Evolutionary conservation across 2,329 filamentous ascomycete genomes (phyloP).

Genomic region (Aaosphaeria pasadenensis): DNA sequence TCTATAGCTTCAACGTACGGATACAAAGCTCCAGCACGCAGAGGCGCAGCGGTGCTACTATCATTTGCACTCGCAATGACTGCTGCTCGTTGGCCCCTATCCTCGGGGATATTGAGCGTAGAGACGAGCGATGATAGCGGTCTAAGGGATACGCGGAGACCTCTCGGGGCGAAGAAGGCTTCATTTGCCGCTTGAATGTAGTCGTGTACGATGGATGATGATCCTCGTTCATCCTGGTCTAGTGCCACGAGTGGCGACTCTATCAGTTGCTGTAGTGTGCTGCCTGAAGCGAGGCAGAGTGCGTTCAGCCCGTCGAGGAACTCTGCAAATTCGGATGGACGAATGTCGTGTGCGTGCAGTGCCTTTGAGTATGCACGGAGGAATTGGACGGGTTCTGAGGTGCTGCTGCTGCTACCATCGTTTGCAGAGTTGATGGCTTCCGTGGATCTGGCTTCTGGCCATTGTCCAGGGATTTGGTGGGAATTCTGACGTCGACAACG

Average conservation of each 20-base stretch:
- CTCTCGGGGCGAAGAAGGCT: slow-evolving; percentile 31
- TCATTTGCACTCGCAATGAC: slow-evolving; percentile 16
- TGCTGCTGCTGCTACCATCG: neutral
- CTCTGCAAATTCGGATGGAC: slow-evolving; percentile 25
- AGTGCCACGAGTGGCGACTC: neutral
- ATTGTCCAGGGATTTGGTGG: slow-evolving; percentile 7
- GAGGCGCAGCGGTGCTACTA: slow-evolving; percentile 5
- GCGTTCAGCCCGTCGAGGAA: slow-evolving; percentile 34
- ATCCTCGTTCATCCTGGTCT: neutral
- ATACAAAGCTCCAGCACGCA: slow-evolving; percentile 21
- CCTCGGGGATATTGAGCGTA: slow-evolving; percentile 15
- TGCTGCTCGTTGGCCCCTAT: slow-evolving; percentile 18
- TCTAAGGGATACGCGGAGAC: slow-evolving; percentile 22
- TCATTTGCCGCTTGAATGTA: slow-evolving; percentile 28
- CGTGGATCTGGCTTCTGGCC: slow-evolving; percentile 7
- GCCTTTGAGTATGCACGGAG: slow-evolving; percentile 27
- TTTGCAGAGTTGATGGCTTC: slow-evolving; percentile 1
- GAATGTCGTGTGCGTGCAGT: slow-evolving; percentile 25
- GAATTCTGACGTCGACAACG: neutral
- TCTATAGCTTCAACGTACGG: slow-evolving; percentile 30
- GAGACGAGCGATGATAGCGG: slow-evolving; percentile 20
- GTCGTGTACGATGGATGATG: slow-evolving; percentile 12
- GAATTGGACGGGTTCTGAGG: slow-evolving; percentile 18
- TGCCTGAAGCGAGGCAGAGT: slow-evolving; percentile 14
- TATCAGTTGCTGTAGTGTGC: slow-evolving; percentile 7